Evolutionary conservation across 2,329 filamentous ascomycete genomes (phyloP).

Genomic region (Byssothecium circinans): DNA sequence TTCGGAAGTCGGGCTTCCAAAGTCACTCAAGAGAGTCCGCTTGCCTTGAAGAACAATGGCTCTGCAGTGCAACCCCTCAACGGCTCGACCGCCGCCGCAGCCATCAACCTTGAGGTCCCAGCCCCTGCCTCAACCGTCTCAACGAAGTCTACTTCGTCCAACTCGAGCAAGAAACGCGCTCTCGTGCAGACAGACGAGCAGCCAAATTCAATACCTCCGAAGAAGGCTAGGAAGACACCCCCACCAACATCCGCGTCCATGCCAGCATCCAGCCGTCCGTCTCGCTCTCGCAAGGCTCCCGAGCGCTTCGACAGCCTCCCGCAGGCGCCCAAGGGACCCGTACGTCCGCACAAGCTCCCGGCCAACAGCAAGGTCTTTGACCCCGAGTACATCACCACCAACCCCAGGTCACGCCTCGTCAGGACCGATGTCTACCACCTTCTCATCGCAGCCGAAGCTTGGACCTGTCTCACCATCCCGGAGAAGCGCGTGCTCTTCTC

Average conservation of each 20-base stretch:
- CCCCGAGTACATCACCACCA: conserved; percentile 35
- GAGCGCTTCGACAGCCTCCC: conserved; percentile 21
- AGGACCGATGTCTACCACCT: conserved; percentile 40
- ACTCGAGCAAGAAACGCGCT: conserved; percentile 12
- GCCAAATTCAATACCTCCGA: neutral
- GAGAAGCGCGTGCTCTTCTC: conserved; percentile 26
- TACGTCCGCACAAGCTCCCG: neutral
- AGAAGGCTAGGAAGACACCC: conserved; percentile 8
- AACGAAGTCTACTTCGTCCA: neutral
- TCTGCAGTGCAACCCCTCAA: neutral
- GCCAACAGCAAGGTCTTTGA: conserved; percentile 28
- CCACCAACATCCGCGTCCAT: conserved; percentile 11
- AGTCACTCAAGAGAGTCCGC: neutral
- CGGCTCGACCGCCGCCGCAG: neutral
- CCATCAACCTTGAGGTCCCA: neutral
- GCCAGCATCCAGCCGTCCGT: conserved; percentile 19
- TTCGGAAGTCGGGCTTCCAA: neutral
- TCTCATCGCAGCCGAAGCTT: conserved; percentile 33
- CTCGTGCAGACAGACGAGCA: conserved; percentile 1
- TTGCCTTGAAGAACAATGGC: neutral
- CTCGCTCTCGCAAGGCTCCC: conserved; percentile 33
- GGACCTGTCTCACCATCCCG: conserved; percentile 28
- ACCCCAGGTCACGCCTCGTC: conserved; percentile 31
- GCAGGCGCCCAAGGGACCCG: conserved; percentile 1
- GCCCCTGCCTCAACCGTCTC: conserved; percentile 2